Conservation (phyloP, 2,329 filamentous ascomycete genomes). For the Teratosphaeria pseudoeucalypti region DNA sequence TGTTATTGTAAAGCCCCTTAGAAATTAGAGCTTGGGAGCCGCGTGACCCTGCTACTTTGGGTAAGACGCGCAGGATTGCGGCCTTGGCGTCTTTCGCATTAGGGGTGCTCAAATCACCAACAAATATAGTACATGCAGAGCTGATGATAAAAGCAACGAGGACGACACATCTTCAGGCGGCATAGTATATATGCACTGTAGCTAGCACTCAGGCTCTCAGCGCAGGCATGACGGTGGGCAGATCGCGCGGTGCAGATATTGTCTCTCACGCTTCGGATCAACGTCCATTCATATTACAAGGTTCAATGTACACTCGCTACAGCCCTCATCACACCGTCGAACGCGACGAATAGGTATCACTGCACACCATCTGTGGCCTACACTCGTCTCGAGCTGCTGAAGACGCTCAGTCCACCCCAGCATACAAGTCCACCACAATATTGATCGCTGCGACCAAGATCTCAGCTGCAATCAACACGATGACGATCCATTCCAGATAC, state of each 20-base stretch:
- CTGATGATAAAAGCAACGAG: too few species aligned
- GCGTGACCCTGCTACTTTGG: not conserved
- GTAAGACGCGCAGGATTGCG: not conserved
- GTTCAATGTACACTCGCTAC: not conserved
- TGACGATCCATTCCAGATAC: constrained; percentile 55
- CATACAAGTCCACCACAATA: constrained; percentile 88
- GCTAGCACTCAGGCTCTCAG: too few species aligned
- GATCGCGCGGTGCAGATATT: too few species aligned
- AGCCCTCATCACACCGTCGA: not conserved
- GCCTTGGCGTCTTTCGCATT: too few species aligned
- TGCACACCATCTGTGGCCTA: not conserved
- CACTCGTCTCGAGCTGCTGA: not conserved
- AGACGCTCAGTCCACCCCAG: constrained; percentile 28
- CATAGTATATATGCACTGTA: too few species aligned
- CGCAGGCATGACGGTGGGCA: too few species aligned
- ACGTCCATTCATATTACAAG: not conserved
- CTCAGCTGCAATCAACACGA: constrained; percentile 89
- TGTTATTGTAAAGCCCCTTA: constrained; percentile 2
- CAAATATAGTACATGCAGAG: too few species aligned
- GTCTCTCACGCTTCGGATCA: not conserved
- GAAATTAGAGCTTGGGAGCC: not conserved
- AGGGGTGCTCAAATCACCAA: not conserved
- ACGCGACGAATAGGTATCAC: not conserved
- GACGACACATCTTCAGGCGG: too few species aligned
- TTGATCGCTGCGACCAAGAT: constrained; percentile 80